These are phyloP conservation scores for Persicaria tinctoria DNA, from an alignment of 148 eudicot genomes.

Conservation along the genomic window DNA sequence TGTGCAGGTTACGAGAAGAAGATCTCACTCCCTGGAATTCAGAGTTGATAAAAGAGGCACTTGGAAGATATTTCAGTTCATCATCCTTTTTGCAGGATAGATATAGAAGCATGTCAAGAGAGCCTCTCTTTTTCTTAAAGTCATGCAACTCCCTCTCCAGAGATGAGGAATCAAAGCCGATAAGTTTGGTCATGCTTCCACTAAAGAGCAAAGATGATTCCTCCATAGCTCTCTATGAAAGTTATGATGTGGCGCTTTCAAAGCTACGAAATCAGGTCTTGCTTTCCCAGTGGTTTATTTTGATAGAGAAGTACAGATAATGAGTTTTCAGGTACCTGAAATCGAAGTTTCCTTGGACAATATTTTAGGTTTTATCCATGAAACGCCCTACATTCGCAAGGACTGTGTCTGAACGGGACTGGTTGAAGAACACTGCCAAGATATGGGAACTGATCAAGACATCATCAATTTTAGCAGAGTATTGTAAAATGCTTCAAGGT, in stretches of 20 bases:
- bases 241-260: slow-evolving; percentile 49
- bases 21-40: slow-evolving; percentile 42
- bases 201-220: slow-evolving; percentile 37
- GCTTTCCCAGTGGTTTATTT: background rate
- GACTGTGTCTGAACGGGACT: slow-evolving; percentile 72
- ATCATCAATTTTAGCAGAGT: slow-evolving; percentile 57
- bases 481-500: slow-evolving; percentile 52
- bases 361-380: slow-evolving; percentile 53
- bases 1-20: slow-evolving; percentile 56
- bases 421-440: slow-evolving; percentile 84
- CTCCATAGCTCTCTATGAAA: slow-evolving; percentile 37
- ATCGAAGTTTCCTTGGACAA: background rate
- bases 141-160: slow-evolving; percentile 12
- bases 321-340: background rate
- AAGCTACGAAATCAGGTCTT: slow-evolving; percentile 65
- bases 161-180: slow-evolving; percentile 23
- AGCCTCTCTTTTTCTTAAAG: slow-evolving; percentile 15
- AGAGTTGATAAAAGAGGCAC: slow-evolving; percentile 43
- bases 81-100: slow-evolving; percentile 48
- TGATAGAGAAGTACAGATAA: background rate
- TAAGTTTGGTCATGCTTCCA: slow-evolving; percentile 53
- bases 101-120: slow-evolving; percentile 24
- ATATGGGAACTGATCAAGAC: slow-evolving; percentile 80
- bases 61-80: slow-evolving; percentile 48
- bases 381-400: slow-evolving; percentile 52